Percentiles rank a stretch among this genome's conserved stretches.
Conservation (phyloP, 1,284 basidiomycete species). For the Cystodermella granulosa region DNA sequence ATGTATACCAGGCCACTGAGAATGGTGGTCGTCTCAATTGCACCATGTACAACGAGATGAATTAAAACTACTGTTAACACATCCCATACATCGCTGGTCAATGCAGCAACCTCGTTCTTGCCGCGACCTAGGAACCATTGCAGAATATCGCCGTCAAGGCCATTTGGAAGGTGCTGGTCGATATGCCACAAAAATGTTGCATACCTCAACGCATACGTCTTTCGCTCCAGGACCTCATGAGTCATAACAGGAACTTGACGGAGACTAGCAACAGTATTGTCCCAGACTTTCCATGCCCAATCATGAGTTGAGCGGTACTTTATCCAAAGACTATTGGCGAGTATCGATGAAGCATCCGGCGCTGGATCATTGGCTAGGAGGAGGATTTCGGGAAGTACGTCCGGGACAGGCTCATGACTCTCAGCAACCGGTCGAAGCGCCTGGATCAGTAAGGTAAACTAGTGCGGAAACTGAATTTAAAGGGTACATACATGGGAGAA, state of each 20-base stretch:
- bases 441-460: conserved; percentile 23
- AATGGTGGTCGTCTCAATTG: conserved; percentile 65
- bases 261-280: conserved; percentile 66
- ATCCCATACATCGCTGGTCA: conserved; percentile 61
- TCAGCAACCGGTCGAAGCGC: conserved; percentile 46
- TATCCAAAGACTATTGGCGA: conserved; percentile 74
- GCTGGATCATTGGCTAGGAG: conserved; percentile 54
- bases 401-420: conserved; percentile 50
- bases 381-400: conserved; percentile 62
- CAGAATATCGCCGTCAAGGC: conserved; percentile 62
- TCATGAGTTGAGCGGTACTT: conserved; percentile 65
- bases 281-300: conserved; percentile 77
- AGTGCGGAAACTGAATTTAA: neutral
- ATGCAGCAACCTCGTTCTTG: conserved; percentile 53
- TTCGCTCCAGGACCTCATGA: conserved; percentile 43
- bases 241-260: conserved; percentile 59
- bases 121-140: conserved; percentile 66
- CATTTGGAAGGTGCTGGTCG: conserved; percentile 66
- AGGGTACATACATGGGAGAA: conserved; percentile 47
- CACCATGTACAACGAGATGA: conserved; percentile 61
- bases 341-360: conserved; percentile 56
- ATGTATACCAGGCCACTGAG: conserved; percentile 69
- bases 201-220: conserved; percentile 57
- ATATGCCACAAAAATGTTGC: conserved; percentile 64
- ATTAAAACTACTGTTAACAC: conserved; percentile 58